Conservation (phyloP, 192 early-diverging fungal genomes). For the Linnemannia hyalina region DNA sequence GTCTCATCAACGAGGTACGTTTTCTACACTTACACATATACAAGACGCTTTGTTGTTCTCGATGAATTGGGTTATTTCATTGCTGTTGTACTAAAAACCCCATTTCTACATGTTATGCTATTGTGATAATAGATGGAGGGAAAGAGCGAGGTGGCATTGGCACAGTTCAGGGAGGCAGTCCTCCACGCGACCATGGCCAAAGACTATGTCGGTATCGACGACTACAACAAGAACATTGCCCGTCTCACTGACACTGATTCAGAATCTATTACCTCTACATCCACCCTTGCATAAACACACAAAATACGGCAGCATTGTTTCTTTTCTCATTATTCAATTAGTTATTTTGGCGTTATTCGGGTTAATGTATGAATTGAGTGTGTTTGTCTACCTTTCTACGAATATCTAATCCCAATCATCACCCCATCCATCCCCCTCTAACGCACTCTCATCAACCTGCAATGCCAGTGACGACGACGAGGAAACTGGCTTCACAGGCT, state of each 20-base stretch:
- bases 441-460: slow-evolving; percentile 30
- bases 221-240: slow-evolving; percentile 30
- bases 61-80: no score
- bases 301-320: background rate
- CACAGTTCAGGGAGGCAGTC: slow-evolving; percentile 58
- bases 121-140: slow-evolving; percentile 55
- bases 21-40: background rate
- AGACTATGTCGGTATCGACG: slow-evolving; percentile 54
- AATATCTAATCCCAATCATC: slow-evolving; percentile 42
- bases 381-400: background rate
- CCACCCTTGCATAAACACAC: background rate
- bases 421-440: slow-evolving; percentile 48
- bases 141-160: slow-evolving; percentile 52
- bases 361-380: background rate
- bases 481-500: background rate
- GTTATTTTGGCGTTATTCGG: background rate
- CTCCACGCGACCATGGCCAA: slow-evolving; percentile 45
- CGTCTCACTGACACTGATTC: slow-evolving; percentile 15
- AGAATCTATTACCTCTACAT: background rate
- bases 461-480: slow-evolving; percentile 29
- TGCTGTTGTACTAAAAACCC: no score
- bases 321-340: background rate
- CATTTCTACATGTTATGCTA: background rate
- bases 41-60: no score
- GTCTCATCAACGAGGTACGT: slow-evolving; percentile 64